These are phyloP conservation scores for Boletus sp. DNA, from an alignment of 1,284 basidiomycete species.

Conservation along the genomic window DNA sequence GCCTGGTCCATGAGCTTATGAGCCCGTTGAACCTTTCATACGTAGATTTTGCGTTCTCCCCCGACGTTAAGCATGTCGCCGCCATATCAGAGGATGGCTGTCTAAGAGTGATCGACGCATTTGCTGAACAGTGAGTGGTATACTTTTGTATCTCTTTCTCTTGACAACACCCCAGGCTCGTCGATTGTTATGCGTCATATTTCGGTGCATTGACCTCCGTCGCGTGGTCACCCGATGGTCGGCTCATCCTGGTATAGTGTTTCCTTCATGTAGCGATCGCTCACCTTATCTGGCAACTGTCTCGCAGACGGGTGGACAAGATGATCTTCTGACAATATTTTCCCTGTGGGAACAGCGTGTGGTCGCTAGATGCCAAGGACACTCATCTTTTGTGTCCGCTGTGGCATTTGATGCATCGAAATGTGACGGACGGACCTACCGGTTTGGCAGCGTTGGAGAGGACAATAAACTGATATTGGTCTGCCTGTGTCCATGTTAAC, in stretches of 20 bases:
- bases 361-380: constrained; percentile 96
- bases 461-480: constrained; percentile 91
- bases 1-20: background rate
- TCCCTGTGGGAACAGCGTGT: constrained; percentile 90
- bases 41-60: constrained; percentile 85
- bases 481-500: constrained; percentile 22
- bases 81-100: constrained; percentile 89
- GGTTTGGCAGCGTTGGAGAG: constrained; percentile 91
- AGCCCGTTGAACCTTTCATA: constrained; percentile 1
- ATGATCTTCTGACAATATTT: constrained; percentile 92
- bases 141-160: background rate
- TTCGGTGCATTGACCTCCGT: constrained; percentile 89
- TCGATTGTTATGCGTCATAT: constrained; percentile 90
- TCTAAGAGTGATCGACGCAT: constrained; percentile 81
- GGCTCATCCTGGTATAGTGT: constrained; percentile 78
- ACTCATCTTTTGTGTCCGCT: constrained; percentile 89
- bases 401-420: constrained; percentile 88
- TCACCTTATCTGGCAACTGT: constrained; percentile 1
- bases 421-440: constrained; percentile 84
- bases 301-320: constrained; percentile 77
- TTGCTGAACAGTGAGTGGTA: constrained; percentile 72
- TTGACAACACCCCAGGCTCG: constrained; percentile 50
- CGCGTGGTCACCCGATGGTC: constrained; percentile 93
- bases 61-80: constrained; percentile 84
- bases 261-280: background rate